Evolutionary conservation across 2,329 filamentous ascomycete species (phyloP), one percentile per base, ranked within the genome.

Genomic region (Coniella vitis): DNA sequence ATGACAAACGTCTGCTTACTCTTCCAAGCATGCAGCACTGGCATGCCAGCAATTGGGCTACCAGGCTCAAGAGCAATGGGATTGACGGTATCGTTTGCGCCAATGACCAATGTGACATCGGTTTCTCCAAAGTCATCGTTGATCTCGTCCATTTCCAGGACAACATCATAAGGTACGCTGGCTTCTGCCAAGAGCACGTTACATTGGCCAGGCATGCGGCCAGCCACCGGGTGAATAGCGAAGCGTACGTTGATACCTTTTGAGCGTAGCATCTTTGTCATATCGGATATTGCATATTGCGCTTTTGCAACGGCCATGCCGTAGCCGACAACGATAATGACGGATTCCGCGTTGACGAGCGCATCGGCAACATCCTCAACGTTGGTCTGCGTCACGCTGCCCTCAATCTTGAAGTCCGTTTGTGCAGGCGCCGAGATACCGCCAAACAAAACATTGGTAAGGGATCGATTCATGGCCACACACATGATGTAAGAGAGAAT

Each of bases 261-360:
- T 36, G 78, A 69, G n/a, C 87, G 82, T 14, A 95, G 72, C 64
- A 83, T 78, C 37, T 75, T 70, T 4, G 87, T 87, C 55, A 95
- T 91, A 60, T 90, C 87, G 4, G 86, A 85, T 45, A 95, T 88
- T 19, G 88, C 87, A 61, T 95, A 95, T 66, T 95, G 90, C 3
- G 90, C 89, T 66, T 95, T 95, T 8, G 90, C 89, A 1, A 95
- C 89, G 0, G 90, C 90, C 90, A 95, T 95, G 45, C 90, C 90
- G 58, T 95, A 95, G 1, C 90, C 90, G 4, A 95, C 89, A 1
- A 91, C 83, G 47, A 95, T 90, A 58, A 95, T 93, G 48, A 95
- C 87, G 40, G 77, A 90, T 60, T 95, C 87, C 0, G 88, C 84
- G 53, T 84, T 85, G 14, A 81, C 70, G 3, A 95, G 73, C 0